Base-by-base conservation (phyloP, 164 flowering plant species). In the Magnolia changhungtana region DNA sequence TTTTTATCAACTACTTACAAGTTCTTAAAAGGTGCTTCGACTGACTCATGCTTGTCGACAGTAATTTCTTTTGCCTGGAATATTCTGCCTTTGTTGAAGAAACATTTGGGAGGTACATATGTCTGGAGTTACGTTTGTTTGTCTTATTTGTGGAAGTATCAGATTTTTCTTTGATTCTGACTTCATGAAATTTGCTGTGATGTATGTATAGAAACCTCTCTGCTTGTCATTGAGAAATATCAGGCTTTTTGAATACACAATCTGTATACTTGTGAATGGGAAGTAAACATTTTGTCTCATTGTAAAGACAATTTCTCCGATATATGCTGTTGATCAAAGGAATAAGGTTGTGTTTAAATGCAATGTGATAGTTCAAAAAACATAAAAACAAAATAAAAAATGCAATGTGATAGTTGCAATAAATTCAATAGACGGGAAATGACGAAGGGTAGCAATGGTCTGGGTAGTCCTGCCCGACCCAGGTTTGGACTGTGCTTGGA, bases 11-110 rank as follows among this genome's bases (percentile, higher is more conserved):
- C 89, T 80, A 89, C 91, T 74, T 88, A 82, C 85, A 86, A 84
- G 75, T 86, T 91, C 82, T 75, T 87, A 11, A 85, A 85, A 85
- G 86, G 79, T 74, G 88, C 91, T 80, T 83, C 91, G 71, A 83
- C 93, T 55, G 94, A 88, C 63, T 64, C 75, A 49, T 80, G 80
- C 76, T 82, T 91, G 50, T 81, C 88, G 51, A 80, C 80, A 82
- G 24, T 24, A 24, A 24, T 24, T 24, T 24, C 27, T 24, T 24
- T 24, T 24, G 27, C 27, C 27, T 1, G 88, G 71, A 73, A 73
- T 65, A 73, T 78, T n/a, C 68, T 69, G 66, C 71, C 79, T 21
- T 67, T 83, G 64, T 27, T 90, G 77, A 83, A 82, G 84, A 79
- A 80, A 49, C 77, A 79, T 69, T 75, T 85, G 77, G 74, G 74